Base-by-base conservation (phyloP, 805 yeast species). In the Saccharomyces kudriavzevii region DNA sequence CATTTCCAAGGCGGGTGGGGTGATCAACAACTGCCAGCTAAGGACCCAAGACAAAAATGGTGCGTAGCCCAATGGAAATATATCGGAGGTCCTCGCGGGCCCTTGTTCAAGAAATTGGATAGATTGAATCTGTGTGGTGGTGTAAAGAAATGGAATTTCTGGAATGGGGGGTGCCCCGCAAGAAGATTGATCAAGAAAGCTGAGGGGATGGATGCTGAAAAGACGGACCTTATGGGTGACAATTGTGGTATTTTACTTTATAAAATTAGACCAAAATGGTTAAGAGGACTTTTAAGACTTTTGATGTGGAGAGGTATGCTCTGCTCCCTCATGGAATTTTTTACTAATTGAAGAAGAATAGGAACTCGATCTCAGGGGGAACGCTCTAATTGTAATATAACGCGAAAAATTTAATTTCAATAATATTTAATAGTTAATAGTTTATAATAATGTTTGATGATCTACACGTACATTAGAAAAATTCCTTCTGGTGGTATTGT, bases 51-150 rank as follows among this genome's bases (percentile, higher is more conserved):
- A 54, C 97, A 92, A 67, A 77, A 74, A 53, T 85, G 89, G 82
- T 85, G 89, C 54, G 83, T 91, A 2, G 89, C 88, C 67, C 95
- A 92, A 59, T 87, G 90, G 86, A 80, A 82, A 58, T 87, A 85
- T 66, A 89, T 92, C 49, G 91, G 86, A 62, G 98, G 97, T 0
- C 98, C 98, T 1, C 73, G 80, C 1, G 98, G 98, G 0, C 98
- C 98, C 1, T 68, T 91, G 50, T 74, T 77, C 52, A 91, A 91
- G 69, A 85, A 89, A 63, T 73, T 91, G 53, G 66, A 76, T 49
- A 74, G 97, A 40, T 67, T 73, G 1, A 76, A 79, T n/a, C 84
- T 92, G 1, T 91, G 98, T 66, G 95, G 91, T 66, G 73, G 92
- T 35, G 75, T 81, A 56, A 89, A 88, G 66, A 91, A 97, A 96